Base-by-base conservation (phyloP, 1,284 basidiomycete genomes). In the Fistulina hepatica region DNA sequence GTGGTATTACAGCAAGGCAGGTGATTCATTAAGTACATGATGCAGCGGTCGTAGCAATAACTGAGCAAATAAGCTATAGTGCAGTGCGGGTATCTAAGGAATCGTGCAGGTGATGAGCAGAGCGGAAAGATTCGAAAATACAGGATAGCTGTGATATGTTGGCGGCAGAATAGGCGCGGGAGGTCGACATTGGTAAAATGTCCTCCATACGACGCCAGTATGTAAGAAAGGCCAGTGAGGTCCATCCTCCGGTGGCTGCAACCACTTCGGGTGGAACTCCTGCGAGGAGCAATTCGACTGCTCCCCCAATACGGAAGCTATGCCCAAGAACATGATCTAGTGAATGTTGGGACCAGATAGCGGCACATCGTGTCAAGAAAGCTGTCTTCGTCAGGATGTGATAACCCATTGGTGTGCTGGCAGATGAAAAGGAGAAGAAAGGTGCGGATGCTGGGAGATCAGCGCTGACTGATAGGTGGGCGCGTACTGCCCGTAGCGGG, bases 331-430 rank as follows among this genome's bases (percentile, higher is more conserved):
- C n/a, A 19, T 16, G 21, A 1, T 47, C 42, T 20, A 44, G 48
- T 4, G 50, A 48, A 2, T 32, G 32, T 15, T 21, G 20, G 1
- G 22, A 7, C 53, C 53, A 55, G 20, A 57, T 48, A 6, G 38
- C 21, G 41, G 55, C 56, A 43, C 53, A 55, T 0, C 53, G 34
- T 2, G 15, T n/a, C 4, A 56, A 20, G 37, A 56, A 53, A 8
- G 21, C 41, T 7, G n/a, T 30, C n/a, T 12, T 6, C 6, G 27
- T 30, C n/a, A 30, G 27, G n/a, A n/a, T 6, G 27, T 16, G n/a
- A 30, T 16, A n/a, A 12, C n/a, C n/a, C 6, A 6, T 6, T 16
- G n/a, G 27, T 25, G 9, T 25, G n/a, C 27, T 6, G 7, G 23
- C 36, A 44, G 1, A 36, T 23, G 16, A 44, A 49, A 8, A 44